These are phyloP conservation scores for Fusarium sterilihyphosum DNA, from an alignment of 2,329 filamentous ascomycete species.

Conservation along the genomic window DNA sequence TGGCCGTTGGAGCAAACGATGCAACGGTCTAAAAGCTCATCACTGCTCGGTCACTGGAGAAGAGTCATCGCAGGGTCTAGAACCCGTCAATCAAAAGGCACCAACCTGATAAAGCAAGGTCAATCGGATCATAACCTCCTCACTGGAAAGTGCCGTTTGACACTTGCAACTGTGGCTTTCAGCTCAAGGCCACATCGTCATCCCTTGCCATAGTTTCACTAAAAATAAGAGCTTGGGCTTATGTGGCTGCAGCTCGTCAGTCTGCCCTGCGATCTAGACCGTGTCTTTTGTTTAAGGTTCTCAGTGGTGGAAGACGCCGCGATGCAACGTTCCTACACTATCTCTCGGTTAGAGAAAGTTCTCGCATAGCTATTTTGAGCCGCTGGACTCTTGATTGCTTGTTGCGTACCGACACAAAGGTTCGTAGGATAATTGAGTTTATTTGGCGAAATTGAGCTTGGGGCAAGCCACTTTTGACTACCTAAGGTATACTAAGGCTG, in stretches of 20 bases:
- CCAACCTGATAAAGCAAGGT: neutral
- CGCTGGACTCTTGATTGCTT: neutral
- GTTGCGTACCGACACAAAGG: neutral
- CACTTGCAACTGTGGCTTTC: constrained; percentile 9
- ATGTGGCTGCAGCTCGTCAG: constrained; percentile 20
- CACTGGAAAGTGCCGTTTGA: constrained; percentile 10
- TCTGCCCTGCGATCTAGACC: constrained; percentile 1
- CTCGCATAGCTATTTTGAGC: constrained; percentile 15
- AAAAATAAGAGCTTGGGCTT: constrained; percentile 17
- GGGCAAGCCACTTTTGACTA: neutral
- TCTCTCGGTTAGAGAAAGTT: neutral
- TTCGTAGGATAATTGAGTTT: neutral
- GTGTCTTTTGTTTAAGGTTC: constrained; percentile 5
- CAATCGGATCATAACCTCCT: neutral
- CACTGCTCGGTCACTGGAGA: neutral
- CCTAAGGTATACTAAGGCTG: neutral
- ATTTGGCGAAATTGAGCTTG: neutral
- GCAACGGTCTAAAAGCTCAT: neutral
- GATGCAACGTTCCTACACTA: constrained; percentile 28
- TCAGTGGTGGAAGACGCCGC: constrained; percentile 6
- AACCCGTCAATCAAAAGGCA: neutral
- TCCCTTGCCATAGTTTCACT: constrained; percentile 5
- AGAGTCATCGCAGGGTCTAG: neutral
- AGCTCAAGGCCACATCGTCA: constrained; percentile 8
- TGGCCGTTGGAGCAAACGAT: neutral